Base-by-base conservation (phyloP, 1,139 yeast species). In the Hyphopichia wangnamkhiaoensis region DNA sequence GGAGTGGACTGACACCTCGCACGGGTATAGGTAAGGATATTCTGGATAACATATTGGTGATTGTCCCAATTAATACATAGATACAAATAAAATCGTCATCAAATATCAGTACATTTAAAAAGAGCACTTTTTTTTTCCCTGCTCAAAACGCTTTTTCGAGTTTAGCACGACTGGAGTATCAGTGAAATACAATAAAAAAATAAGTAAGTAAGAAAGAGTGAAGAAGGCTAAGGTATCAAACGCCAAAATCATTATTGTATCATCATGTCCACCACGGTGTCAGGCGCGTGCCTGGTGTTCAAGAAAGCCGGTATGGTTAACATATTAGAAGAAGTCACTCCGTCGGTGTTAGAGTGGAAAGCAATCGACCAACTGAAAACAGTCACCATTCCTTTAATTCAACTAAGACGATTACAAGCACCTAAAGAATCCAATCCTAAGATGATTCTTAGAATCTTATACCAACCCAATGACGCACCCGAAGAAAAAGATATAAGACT, bases 371-470 rank as follows among this genome's bases (percentile, higher is more conserved):
- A 71, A 37, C 77, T 75, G 41, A 65, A 73, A 20, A 51, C 68
- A 5, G 63, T 80, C 14, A 71, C 72, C 44, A 63, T 82, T 18
- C 74, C 74, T 1, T 63, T 85, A 38, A 77, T 77, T 44, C 64
- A 75, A 17, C 72, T 84, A 33, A 66, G 70, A n/a, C 76, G 77
- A 43, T 61, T 89, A 28, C 89, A 84, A 54, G 95, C 91, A 1
- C 80, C 95, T 1, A 84, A 88, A 18, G 84, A 85, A 10, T 66
- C 80, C 0, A 71, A 81, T 25, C 85, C 84, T 15, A 84, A 83
- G 53, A 79, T 85, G 82, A 78, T 81, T 63, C 61, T 89, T 37
- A 79, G 79, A 54, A 65, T 89, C 20, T 64, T 77, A 10, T 74
- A 80, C 32, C 41, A 39, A 5, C 38, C 35, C 7, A 47, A 43